phyloP scores from a whole-genome alignment of 2,329 filamentous ascomycete genomes.

The Gyromitra esculenta region DNA sequence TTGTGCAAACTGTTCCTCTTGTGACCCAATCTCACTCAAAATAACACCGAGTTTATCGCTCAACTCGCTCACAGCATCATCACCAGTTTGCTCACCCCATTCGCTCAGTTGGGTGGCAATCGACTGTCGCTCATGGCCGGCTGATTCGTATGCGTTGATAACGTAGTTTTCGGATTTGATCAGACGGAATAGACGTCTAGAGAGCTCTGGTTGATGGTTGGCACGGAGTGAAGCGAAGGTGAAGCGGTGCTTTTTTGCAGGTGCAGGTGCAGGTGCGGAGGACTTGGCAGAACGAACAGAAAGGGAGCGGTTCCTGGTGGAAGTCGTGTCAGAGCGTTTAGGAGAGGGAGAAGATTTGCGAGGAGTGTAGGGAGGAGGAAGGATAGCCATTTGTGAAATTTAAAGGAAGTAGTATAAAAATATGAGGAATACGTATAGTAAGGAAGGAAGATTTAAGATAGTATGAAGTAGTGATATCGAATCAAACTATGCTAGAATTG shows the following conservation, averaged over 20 bases:
- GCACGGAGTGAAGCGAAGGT: conserved; percentile 87
- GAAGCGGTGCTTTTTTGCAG: conserved; percentile 74
- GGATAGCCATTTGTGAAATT: conserved; percentile 49
- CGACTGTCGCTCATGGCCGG: conserved; percentile 81
- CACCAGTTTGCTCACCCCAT: conserved; percentile 91
- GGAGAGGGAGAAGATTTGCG: conserved; percentile 39
- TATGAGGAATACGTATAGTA: neutral
- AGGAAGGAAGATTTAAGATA: conserved; percentile 2
- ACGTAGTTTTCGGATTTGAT: conserved; percentile 96
- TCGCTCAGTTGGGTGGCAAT: conserved; percentile 93
- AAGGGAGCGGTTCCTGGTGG: conserved; percentile 74
- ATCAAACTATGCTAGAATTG: conserved; percentile 39
- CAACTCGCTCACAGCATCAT: conserved; percentile 87
- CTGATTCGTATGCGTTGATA: conserved; percentile 83
- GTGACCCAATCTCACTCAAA: conserved; percentile 89
- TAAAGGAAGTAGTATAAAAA: conserved; percentile 11
- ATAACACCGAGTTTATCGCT: conserved; percentile 96
- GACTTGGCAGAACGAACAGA: conserved; percentile 75
- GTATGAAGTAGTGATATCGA: conserved; percentile 11
- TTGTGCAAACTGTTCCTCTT: conserved; percentile 88
- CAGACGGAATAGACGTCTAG: conserved; percentile 85
- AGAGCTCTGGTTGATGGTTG: conserved; percentile 84
- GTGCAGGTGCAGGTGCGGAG: conserved; percentile 60
- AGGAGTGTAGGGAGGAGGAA: conserved; percentile 52
- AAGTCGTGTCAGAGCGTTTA: conserved; percentile 51